phyloP scores from a whole-genome alignment of 2,329 filamentous ascomycete genomes.

The Pseudocercospora fijiensis region DNA sequence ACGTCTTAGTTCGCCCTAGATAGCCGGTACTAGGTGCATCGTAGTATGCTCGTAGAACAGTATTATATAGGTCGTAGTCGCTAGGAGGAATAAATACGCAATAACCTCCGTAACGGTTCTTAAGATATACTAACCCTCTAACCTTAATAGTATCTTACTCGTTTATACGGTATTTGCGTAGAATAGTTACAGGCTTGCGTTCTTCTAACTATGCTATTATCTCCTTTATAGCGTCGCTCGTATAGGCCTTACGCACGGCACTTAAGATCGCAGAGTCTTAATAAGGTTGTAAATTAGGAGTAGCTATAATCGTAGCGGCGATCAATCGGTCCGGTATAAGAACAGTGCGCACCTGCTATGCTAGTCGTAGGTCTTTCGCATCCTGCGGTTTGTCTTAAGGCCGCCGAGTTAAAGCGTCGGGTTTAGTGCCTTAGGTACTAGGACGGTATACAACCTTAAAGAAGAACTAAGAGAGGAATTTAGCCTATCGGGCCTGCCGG shows the following conservation, averaged over 20 bases:
- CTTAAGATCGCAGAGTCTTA: background rate
- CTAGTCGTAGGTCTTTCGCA: background rate
- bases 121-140: no score
- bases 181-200: no score
- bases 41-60: background rate
- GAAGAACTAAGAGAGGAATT: constrained; percentile 9
- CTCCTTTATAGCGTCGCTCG: background rate
- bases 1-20: background rate
- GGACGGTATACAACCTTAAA: background rate
- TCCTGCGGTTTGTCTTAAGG: background rate
- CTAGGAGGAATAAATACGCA: no score
- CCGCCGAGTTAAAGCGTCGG: background rate
- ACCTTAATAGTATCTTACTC: no score
- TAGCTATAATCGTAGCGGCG: background rate
- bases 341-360: background rate
- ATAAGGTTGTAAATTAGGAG: background rate
- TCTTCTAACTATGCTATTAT: background rate
- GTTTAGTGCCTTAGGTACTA: background rate
- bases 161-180: background rate
- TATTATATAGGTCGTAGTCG: background rate
- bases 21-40: background rate
- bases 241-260: background rate
- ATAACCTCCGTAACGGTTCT: no score
- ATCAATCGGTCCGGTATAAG: background rate
- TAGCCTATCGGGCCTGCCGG: constrained; percentile 32